These are phyloP conservation scores for Thalassiosira hispida DNA, from an alignment of 352 stramenopile species.

Conservation along the genomic window DNA sequence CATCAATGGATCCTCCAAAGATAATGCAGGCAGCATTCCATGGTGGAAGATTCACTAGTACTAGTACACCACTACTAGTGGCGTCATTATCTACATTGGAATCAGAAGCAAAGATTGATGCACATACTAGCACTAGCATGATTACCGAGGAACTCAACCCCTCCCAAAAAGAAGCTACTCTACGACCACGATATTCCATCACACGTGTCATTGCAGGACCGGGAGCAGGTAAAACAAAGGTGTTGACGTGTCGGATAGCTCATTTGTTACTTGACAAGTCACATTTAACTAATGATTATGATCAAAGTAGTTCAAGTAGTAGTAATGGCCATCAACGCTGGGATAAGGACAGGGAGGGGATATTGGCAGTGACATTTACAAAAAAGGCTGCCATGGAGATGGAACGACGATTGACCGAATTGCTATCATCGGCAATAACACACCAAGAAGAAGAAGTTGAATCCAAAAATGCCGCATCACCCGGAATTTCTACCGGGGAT, in stretches of 20 bases:
- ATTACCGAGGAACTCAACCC: slow-evolving; percentile 64
- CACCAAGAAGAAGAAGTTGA: background rate
- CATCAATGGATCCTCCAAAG: too few species aligned
- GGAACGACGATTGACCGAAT: slow-evolving; percentile 69
- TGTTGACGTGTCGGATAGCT: slow-evolving; percentile 84
- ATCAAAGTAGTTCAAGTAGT: too few species aligned
- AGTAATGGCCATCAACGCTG: too few species aligned
- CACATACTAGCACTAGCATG: too few species aligned
- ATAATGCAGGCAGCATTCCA: too few species aligned
- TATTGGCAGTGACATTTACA: slow-evolving; percentile 87
- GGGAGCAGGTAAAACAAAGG: slow-evolving; percentile 85
- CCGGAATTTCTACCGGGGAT: slow-evolving; percentile 10
- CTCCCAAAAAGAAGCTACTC: slow-evolving; percentile 73
- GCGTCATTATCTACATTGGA: too few species aligned
- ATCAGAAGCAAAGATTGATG: too few species aligned
- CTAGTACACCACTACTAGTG: too few species aligned
- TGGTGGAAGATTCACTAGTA: too few species aligned
- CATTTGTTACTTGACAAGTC: slow-evolving; percentile 67
- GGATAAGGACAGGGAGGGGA: slow-evolving; percentile 31
- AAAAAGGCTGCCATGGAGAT: slow-evolving; percentile 86
- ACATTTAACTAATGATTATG: background rate
- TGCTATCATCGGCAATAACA: slow-evolving; percentile 44
- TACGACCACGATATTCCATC: slow-evolving; percentile 60
- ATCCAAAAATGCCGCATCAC: background rate
- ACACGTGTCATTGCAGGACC: slow-evolving; percentile 84